phyloP scores from a whole-genome alignment of 2,329 filamentous ascomycete species.

The Grosmannia serpens region DNA sequence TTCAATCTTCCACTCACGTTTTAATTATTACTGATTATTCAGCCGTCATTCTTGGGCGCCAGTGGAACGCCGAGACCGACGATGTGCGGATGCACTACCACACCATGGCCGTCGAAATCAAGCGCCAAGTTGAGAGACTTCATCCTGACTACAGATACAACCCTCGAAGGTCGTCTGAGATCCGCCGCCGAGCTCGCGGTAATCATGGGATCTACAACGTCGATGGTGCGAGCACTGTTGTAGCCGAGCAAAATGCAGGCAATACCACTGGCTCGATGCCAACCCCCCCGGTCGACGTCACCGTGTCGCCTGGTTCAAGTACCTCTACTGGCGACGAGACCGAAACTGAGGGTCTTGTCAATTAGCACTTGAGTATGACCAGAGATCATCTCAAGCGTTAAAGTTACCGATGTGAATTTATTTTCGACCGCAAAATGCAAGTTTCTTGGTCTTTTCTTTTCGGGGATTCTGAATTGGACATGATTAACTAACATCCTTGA shows the following conservation, averaged over 20 bases:
- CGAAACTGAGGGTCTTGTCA: not conserved
- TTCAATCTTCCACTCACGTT: not conserved
- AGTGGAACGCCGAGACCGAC: constrained; percentile 23
- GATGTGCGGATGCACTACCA: constrained; percentile 22
- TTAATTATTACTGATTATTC: constrained; percentile 9
- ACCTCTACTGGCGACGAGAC: not conserved
- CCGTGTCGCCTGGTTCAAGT: not conserved
- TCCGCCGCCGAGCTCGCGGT: constrained; percentile 7
- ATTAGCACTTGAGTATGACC: not conserved
- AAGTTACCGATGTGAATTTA: not conserved
- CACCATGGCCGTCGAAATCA: constrained; percentile 19
- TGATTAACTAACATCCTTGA: no score
- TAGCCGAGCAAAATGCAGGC: not conserved
- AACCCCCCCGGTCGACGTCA: not conserved
- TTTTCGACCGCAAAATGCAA: not conserved
- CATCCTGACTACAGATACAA: constrained; percentile 28
- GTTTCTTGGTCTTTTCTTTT: not conserved
- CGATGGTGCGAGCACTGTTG: not conserved
- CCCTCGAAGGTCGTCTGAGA: constrained; percentile 20
- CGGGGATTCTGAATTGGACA: no score
- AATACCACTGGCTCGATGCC: not conserved
- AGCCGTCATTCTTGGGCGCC: constrained; percentile 24
- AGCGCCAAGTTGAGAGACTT: constrained; percentile 17
- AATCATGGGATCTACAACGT: not conserved
- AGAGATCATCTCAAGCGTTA: not conserved